Percentiles rank a stretch among this genome's conserved stretches.
These are phyloP conservation scores for Xylaria flabelliformis DNA, from an alignment of 495 filamentous ascomycete species.

Conservation along the genomic window DNA sequence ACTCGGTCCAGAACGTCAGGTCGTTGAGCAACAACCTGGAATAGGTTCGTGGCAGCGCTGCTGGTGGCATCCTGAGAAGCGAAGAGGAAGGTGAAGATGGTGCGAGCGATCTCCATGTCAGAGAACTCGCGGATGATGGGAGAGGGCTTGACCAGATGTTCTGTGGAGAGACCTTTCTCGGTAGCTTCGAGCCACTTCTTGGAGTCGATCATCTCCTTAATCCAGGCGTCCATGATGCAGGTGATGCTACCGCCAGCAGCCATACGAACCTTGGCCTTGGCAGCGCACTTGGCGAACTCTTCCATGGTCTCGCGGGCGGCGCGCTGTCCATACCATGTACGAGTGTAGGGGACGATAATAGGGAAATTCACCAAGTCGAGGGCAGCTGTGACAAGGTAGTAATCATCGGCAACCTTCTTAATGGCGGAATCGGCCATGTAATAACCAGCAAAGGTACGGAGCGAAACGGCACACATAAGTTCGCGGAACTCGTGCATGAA, in stretches of 20 bases:
- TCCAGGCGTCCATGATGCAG: slow-evolving; percentile 96
- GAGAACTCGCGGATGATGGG: slow-evolving; percentile 84
- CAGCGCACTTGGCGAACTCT: slow-evolving; percentile 89
- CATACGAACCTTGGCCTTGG: slow-evolving; percentile 92
- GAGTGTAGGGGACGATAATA: slow-evolving; percentile 94
- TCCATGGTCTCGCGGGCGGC: slow-evolving; percentile 89
- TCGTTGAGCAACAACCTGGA: slow-evolving; percentile 93
- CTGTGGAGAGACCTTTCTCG: slow-evolving; percentile 68
- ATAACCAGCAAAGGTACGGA: slow-evolving; percentile 95
- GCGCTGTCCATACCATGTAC: slow-evolving; percentile 97
- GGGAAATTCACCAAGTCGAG: slow-evolving; percentile 99
- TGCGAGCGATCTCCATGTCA: slow-evolving; percentile 93
- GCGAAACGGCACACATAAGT: slow-evolving; percentile 92
- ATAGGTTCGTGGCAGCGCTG: slow-evolving; percentile 91
- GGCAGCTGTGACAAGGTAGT: slow-evolving; percentile 93
- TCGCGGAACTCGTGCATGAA: slow-evolving; percentile 96
- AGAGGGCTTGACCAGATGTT: slow-evolving; percentile 77
- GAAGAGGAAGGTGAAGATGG: slow-evolving; percentile 96
- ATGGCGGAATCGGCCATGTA: slow-evolving; percentile 89
- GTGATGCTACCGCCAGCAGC: slow-evolving; percentile 83
- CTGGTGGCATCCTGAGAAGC: slow-evolving; percentile 97
- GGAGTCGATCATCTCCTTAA: slow-evolving; percentile 83
- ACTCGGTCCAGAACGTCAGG: slow-evolving; percentile 90
- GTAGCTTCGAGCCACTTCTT: slow-evolving; percentile 75
- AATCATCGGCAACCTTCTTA: slow-evolving; percentile 96